Conservation (phyloP, 1,284 basidiomycete species). For the Abortiporus biennis region DNA sequence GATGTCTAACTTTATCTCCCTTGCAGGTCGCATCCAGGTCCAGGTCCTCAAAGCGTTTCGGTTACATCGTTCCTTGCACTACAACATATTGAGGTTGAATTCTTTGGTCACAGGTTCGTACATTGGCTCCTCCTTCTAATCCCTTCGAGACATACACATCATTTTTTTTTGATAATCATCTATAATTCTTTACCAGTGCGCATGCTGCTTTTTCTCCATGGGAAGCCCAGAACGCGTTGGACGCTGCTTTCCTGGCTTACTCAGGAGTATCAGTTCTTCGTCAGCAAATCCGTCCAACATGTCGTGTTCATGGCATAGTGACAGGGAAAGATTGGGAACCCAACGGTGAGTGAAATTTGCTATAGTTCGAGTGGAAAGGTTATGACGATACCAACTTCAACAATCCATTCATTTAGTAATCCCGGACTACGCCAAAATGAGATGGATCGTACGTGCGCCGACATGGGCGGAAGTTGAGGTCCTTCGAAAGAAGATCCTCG, state of each 20-base stretch:
- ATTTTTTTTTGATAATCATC: conserved; percentile 1
- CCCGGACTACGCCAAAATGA: conserved; percentile 70
- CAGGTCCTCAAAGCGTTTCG: conserved; percentile 42
- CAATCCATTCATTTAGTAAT: conserved; percentile 49
- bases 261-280: conserved; percentile 67
- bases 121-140: background rate
- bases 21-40: conserved; percentile 58
- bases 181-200: conserved; percentile 35
- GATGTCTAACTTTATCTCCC: conserved; percentile 7
- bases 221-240: conserved; percentile 82
- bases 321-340: conserved; percentile 54
- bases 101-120: conserved; percentile 58
- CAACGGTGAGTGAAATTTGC: conserved; percentile 41
- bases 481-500: conserved; percentile 52
- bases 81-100: conserved; percentile 57
- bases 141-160: background rate
- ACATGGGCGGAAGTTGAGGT: conserved; percentile 50
- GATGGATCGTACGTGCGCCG: conserved; percentile 70
- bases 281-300: conserved; percentile 49
- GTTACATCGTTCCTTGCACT: conserved; percentile 52
- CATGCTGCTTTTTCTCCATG: conserved; percentile 74
- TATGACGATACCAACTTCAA: background rate
- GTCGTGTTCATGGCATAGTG: conserved; percentile 66
- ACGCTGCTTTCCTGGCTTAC: conserved; percentile 81
- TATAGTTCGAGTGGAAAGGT: background rate